Conservation (phyloP, 805 yeast species). For the Wickerhamia fluorescens region DNA sequence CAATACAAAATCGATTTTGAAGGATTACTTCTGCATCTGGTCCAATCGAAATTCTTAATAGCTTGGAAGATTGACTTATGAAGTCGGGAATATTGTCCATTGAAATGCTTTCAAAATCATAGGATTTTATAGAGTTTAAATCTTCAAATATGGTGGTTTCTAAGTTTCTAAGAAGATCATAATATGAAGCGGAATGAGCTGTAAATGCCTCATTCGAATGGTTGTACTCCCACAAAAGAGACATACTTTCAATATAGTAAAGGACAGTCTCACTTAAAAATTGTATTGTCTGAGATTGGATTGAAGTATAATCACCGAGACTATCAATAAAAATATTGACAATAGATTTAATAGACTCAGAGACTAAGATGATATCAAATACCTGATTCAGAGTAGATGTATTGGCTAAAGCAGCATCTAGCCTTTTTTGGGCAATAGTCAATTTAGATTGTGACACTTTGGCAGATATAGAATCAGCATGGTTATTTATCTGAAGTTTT, state of each 20-base stretch:
- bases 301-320: too few species aligned
- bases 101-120: too few species aligned
- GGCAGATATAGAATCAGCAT: constrained; percentile 7
- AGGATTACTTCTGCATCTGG: too few species aligned
- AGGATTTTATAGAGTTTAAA: too few species aligned
- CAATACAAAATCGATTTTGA: too few species aligned
- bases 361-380: constrained; percentile 1
- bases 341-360: constrained; percentile 1
- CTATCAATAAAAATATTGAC: background rate
- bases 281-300: too few species aligned
- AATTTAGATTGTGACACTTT: constrained; percentile 9
- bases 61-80: too few species aligned
- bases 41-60: too few species aligned
- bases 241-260: too few species aligned
- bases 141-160: too few species aligned
- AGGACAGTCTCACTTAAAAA: too few species aligned
- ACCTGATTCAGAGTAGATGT: background rate
- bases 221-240: constrained; percentile 8
- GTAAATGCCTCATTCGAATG: constrained; percentile 2
- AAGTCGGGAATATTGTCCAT: too few species aligned
- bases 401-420: background rate
- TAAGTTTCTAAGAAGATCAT: constrained; percentile 1
- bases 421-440: constrained; percentile 4
- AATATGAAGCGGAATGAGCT: background rate
- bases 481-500: constrained; percentile 5